Conservation (phyloP, 2,329 filamentous ascomycete genomes). For the Cryphonectria naterciae region DNA sequence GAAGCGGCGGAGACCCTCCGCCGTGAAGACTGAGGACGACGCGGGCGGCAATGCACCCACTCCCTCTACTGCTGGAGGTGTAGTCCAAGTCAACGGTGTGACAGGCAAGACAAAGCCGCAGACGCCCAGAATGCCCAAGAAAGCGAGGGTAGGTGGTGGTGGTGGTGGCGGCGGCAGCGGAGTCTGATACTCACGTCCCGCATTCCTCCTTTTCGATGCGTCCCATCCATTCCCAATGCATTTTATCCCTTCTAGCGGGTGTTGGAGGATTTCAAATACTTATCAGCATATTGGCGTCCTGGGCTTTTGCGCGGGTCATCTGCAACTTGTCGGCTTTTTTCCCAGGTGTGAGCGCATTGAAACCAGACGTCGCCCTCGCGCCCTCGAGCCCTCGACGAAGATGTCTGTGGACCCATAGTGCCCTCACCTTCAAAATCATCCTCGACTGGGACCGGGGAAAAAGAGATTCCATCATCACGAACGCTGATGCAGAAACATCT, state of each 20-base stretch:
- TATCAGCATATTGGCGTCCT: conserved; percentile 22
- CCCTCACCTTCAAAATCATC: neutral
- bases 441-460: neutral
- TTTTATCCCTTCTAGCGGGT: conserved; percentile 22
- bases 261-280: conserved; percentile 19
- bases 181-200: conserved; percentile 13
- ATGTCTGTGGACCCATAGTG: neutral
- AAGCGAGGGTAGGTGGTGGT: conserved; percentile 50
- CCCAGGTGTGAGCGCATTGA: conserved; percentile 6
- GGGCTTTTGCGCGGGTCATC: conserved; percentile 13
- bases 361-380: neutral
- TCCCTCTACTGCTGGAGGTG: conserved; percentile 41
- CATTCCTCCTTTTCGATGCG: conserved; percentile 6
- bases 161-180: conserved; percentile 45
- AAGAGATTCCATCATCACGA: neutral
- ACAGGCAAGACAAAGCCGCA: conserved; percentile 55
- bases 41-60: conserved; percentile 52
- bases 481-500: neutral
- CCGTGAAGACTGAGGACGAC: conserved; percentile 61
- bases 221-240: conserved; percentile 5
- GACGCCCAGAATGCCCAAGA: conserved; percentile 61
- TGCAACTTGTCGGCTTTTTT: conserved; percentile 2
- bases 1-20: conserved; percentile 61
- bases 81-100: conserved; percentile 56
- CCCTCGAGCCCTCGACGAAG: neutral